phyloP scores from a whole-genome alignment of 176 grass and related monocot genomes.

The Lolium perenne region DNA sequence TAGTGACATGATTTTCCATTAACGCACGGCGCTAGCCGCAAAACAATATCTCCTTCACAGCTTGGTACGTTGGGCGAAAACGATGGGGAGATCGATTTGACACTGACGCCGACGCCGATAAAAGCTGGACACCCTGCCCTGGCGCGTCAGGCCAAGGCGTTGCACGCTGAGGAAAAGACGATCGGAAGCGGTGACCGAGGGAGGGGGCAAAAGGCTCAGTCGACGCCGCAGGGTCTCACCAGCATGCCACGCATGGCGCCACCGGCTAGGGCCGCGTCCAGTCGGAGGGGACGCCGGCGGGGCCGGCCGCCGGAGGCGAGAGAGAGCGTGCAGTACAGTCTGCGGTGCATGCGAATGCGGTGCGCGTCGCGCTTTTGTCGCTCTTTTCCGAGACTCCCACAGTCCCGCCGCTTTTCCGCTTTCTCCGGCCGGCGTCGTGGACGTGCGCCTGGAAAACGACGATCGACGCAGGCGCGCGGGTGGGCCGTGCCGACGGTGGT shows the following conservation, averaged over 20 bases:
- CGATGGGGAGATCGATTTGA: background rate
- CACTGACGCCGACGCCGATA: background rate
- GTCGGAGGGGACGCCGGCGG: slow-evolving; percentile 10
- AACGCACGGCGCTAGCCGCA: too few species aligned
- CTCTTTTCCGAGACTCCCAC: slow-evolving; percentile 66
- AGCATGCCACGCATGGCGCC: slow-evolving; percentile 6
- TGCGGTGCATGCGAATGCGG: slow-evolving; percentile 37
- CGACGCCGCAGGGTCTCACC: slow-evolving; percentile 8
- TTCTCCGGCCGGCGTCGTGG: background rate
- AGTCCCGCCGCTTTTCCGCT: slow-evolving; percentile 24
- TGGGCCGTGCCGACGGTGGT: background rate
- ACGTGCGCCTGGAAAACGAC: slow-evolving; percentile 61
- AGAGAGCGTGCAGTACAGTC: background rate
- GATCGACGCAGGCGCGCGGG: background rate
- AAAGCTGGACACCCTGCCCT: slow-evolving; percentile 24
- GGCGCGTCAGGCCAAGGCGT: slow-evolving; percentile 22
- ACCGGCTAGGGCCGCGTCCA: slow-evolving; percentile 28
- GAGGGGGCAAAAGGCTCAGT: background rate
- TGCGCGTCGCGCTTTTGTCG: slow-evolving; percentile 41
- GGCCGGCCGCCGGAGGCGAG: background rate
- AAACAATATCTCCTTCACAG: too few species aligned
- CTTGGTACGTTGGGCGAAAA: background rate
- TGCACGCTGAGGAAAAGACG: slow-evolving; percentile 46
- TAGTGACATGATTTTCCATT: too few species aligned
- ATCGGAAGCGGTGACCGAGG: background rate